Percentiles rank a stretch among this genome's conserved stretches.
Conservation (phyloP, 2,329 filamentous ascomycete genomes). For the Meredithiella fracta region DNA sequence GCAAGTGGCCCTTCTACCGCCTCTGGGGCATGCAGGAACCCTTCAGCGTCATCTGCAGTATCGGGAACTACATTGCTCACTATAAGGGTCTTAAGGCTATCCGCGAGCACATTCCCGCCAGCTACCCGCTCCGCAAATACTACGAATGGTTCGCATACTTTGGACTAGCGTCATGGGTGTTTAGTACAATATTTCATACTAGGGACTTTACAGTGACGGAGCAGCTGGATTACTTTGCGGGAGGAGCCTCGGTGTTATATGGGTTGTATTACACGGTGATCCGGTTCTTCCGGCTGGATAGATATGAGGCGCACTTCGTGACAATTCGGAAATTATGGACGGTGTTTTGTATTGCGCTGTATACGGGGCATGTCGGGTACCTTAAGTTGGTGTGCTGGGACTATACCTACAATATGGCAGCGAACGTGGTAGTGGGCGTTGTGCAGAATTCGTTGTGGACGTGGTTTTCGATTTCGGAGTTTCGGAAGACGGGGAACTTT, state of each 20-base stretch:
- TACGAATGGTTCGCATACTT: slow-evolving; percentile 68
- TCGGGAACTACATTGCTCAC: slow-evolving; percentile 83
- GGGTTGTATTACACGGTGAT: slow-evolving; percentile 75
- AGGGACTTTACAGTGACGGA: slow-evolving; percentile 75
- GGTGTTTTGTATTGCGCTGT: slow-evolving; percentile 50
- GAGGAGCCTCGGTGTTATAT: slow-evolving; percentile 78
- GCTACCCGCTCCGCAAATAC: slow-evolving; percentile 63
- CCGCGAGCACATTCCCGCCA: slow-evolving; percentile 49
- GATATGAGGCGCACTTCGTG: slow-evolving; percentile 25
- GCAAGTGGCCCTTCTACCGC: slow-evolving; percentile 94
- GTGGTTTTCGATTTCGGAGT: slow-evolving; percentile 62
- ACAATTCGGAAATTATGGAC: slow-evolving; percentile 60
- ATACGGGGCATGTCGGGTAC: slow-evolving; percentile 62
- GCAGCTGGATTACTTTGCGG: slow-evolving; percentile 90
- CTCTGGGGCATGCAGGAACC: slow-evolving; percentile 90
- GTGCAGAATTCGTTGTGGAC: slow-evolving; percentile 74
- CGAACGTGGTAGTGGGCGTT: slow-evolving; percentile 70
- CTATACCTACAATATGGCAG: slow-evolving; percentile 96
- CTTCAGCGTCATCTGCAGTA: slow-evolving; percentile 79
- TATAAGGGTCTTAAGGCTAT: slow-evolving; percentile 57
- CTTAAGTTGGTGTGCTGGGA: slow-evolving; percentile 78
- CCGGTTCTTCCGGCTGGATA: slow-evolving; percentile 68
- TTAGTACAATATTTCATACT: slow-evolving; percentile 83
- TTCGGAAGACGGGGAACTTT: slow-evolving; percentile 48
- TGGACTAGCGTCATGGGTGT: slow-evolving; percentile 69